Evolutionary conservation across 345 rosid genomes (phyloP).

Genomic region (Angophora floribunda): DNA sequence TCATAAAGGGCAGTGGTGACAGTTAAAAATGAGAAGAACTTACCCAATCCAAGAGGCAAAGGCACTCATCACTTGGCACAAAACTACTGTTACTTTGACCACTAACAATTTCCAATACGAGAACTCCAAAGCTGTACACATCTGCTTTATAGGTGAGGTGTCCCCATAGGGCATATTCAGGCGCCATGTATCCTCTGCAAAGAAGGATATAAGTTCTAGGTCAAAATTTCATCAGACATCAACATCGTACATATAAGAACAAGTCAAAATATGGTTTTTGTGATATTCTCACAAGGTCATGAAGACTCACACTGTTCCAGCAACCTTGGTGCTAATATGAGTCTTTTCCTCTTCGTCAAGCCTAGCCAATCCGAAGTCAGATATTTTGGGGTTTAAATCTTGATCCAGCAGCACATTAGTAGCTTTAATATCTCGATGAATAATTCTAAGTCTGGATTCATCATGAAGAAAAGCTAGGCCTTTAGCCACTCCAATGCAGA

Average conservation of each 20-base stretch:
- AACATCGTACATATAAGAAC: neutral
- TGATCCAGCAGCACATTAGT: slow-evolving; percentile 45
- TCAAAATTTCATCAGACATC: neutral
- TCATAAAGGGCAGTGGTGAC: neutral
- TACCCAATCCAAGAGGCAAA: slow-evolving; percentile 30
- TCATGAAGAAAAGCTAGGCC: slow-evolving; percentile 56
- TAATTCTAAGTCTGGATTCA: slow-evolving; percentile 37
- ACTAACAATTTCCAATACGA: slow-evolving; percentile 20
- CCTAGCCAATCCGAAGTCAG: slow-evolving; percentile 63
- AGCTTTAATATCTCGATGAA: slow-evolving; percentile 63
- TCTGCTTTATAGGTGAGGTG: slow-evolving; percentile 22
- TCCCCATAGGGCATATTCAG: slow-evolving; percentile 35
- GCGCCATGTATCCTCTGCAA: slow-evolving; percentile 35
- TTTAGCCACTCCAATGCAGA: slow-evolving; percentile 50
- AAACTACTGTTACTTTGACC: slow-evolving; percentile 14
- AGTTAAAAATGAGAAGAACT: neutral
- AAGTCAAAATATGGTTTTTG: neutral
- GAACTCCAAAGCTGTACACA: slow-evolving; percentile 35
- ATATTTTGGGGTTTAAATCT: slow-evolving; percentile 47
- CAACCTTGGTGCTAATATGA: slow-evolving; percentile 51
- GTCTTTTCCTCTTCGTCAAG: slow-evolving; percentile 30
- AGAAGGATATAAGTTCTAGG: neutral
- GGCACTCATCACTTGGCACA: neutral
- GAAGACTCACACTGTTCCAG: slow-evolving; percentile 51
- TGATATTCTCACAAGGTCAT: neutral